A percentile compares a stretch with the other conserved stretches of the same genome.
Evolutionary conservation across 163 green algal genomes (phyloP).

Genomic region (Chlamydomonas reinhardtii): DNA sequence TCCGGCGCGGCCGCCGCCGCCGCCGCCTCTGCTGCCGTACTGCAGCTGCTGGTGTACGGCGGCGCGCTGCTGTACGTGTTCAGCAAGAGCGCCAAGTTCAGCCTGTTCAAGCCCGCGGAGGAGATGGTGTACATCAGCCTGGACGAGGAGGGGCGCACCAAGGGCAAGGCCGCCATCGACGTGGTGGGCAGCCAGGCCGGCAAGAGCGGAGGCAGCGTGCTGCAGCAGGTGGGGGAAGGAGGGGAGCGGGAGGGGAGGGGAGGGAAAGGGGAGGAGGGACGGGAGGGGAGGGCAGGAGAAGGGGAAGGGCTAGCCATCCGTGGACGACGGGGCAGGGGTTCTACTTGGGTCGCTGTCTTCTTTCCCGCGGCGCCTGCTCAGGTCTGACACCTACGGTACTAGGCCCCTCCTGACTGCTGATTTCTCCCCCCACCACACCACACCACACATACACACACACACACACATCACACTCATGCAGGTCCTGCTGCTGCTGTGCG

Average conservation of each 20-base stretch:
- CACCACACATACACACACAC: not conserved
- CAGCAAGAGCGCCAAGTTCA: slow-evolving; percentile 91
- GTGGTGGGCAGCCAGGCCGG: slow-evolving; percentile 91
- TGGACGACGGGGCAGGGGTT: too few relatives aligned
- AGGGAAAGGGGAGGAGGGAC: not conserved
- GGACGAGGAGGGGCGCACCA: slow-evolving; percentile 81
- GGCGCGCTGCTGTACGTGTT: slow-evolving; percentile 84
- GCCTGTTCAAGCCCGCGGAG: slow-evolving; percentile 97
- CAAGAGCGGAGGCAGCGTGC: too few relatives aligned
- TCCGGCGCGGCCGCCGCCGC: slow-evolving; percentile 27
- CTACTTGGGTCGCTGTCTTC: too few relatives aligned
- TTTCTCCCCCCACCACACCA: not conserved
- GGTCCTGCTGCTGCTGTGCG: slow-evolving; percentile 76
- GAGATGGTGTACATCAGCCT: slow-evolving; percentile 97
- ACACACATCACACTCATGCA: slow-evolving; percentile 60
- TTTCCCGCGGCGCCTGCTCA: too few relatives aligned
- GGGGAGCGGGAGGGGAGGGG: not conserved
- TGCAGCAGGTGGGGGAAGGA: slow-evolving; percentile 54
- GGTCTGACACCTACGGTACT: too few relatives aligned
- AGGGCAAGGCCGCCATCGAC: slow-evolving; percentile 96
- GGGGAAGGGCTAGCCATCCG: not conserved
- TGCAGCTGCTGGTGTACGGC: slow-evolving; percentile 73
- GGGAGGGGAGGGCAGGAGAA: not conserved
- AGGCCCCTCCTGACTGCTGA: too few relatives aligned
- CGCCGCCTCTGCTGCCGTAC: slow-evolving; percentile 36